Percentiles rank a stretch among this genome's conserved stretches.
phyloP scores from a whole-genome alignment of 352 stramenopile genomes.

The Ophiocytium majus region DNA sequence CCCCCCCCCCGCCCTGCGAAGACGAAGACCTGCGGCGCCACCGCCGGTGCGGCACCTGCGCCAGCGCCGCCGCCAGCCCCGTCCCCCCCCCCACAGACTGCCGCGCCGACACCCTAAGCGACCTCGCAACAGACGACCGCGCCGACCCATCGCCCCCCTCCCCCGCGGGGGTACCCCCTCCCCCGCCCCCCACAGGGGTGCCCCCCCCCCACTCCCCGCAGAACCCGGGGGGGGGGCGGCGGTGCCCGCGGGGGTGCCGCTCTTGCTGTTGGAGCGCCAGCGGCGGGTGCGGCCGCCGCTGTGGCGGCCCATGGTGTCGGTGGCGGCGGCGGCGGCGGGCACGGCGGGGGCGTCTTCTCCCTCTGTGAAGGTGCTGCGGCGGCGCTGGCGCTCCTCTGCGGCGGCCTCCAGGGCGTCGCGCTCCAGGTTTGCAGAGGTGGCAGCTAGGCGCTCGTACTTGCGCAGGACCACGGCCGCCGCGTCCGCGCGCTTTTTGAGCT shows the following conservation, averaged over 20 bases:
- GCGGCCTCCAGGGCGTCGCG: neutral
- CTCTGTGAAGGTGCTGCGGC: neutral
- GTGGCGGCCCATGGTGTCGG: neutral
- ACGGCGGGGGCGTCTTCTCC: neutral
- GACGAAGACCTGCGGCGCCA: too few species aligned
- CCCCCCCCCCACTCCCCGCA: neutral
- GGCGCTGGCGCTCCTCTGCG: neutral
- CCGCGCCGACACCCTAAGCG: neutral
- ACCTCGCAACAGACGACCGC: neutral
- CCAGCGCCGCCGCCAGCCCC: neutral
- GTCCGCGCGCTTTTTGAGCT: neutral
- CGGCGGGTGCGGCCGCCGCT: neutral
- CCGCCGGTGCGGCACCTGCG: neutral
- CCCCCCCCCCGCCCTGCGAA: too few species aligned
- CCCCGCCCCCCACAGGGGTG: neutral
- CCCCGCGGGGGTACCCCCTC: neutral
- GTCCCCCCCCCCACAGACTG: neutral
- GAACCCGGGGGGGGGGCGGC: neutral
- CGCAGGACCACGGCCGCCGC: neutral
- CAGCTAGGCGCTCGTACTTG: conserved; percentile 12
- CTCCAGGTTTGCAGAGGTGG: neutral
- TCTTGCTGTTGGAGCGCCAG: neutral
- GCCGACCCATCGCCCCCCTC: too few species aligned
- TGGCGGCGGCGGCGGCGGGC: neutral
- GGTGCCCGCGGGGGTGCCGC: too few species aligned